phyloP scores from a whole-genome alignment of 192 early-diverging fungal genomes.

The Funneliformis geosporum region DNA sequence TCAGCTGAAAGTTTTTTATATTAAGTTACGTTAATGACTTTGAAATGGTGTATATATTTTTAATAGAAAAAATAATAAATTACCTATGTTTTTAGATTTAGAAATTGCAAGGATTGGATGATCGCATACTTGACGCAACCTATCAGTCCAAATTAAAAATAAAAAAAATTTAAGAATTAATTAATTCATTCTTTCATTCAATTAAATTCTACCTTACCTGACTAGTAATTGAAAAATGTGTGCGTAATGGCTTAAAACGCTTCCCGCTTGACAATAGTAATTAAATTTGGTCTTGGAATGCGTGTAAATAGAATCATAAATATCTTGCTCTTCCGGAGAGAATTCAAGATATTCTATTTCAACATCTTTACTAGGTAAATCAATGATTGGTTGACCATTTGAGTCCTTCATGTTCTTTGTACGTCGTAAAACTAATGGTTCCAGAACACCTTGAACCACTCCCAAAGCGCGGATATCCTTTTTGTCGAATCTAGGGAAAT shows the following conservation, averaged over 20 bases:
- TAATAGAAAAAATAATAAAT: neutral
- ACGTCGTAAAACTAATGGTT: constrained; percentile 75
- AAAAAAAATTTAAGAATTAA: neutral
- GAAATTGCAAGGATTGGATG: constrained; percentile 60
- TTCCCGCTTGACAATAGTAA: constrained; percentile 60
- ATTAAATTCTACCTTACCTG: constrained; percentile 33
- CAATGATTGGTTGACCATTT: constrained; percentile 78
- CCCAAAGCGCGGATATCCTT: constrained; percentile 46
- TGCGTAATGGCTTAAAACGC: constrained; percentile 68
- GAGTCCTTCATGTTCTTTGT: constrained; percentile 79
- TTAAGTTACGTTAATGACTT: neutral
- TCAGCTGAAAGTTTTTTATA: neutral
- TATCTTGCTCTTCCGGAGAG: constrained; percentile 62
- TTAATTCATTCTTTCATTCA: neutral
- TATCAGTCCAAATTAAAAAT: constrained; percentile 2
- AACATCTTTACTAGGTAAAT: constrained; percentile 67
- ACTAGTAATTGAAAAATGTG: constrained; percentile 64
- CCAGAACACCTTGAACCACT: constrained; percentile 68
- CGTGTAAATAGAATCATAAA: constrained; percentile 68
- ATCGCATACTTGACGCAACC: constrained; percentile 70
- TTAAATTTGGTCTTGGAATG: constrained; percentile 67
- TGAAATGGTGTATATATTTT: neutral
- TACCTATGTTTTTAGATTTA: constrained; percentile 29
- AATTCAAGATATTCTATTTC: constrained; percentile 66
- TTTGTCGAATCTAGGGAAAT: constrained; percentile 31